Base-by-base conservation (phyloP, 2,329 filamentous ascomycete species). In the Claviceps sp. region DNA sequence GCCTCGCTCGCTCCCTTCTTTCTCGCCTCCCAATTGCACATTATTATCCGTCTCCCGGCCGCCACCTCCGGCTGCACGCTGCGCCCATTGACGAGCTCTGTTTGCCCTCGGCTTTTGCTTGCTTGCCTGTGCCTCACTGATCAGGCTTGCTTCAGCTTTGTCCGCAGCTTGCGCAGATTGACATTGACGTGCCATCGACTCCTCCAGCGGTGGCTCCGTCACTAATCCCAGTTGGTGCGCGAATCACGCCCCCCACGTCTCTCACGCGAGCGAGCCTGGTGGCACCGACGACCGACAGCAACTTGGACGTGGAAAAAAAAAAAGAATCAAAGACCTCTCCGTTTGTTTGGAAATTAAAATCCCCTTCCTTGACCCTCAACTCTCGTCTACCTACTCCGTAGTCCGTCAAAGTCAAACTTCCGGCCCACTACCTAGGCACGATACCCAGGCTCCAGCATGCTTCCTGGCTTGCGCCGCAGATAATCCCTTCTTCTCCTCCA, bases 371-470 rank as follows among this genome's bases (percentile, higher is more conserved):
- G 46, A 47, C 46, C n/a, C 20, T 37, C 42, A 37, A 42, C 20
- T 38, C 26, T 47, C 6, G n/a, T 38, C 50, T 37, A 22, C 3
- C 18, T 18, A 18, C 18, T 18, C 18, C 3, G 22, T 22, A 9
- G 24, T 37, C 47, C 30, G 26, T 26, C 41, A 43, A 43, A 30
- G 26, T 26, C 41, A 43, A 43, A 30, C 42, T 18, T 37, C 11
- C 34, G 37, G 50, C n/a, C 50, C 54, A 41, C 14, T n/a, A n/a
- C n/a, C n/a, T 38, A 45, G 44, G 50, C 47, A 43, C 34, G 38
- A 55, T 48, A 52, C 53, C 54, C 3, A 22, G 18, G 18, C 18
- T 4, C 22, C 60, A 62, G 54, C 48, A 62, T 63, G 61, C 60
- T 56, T 51, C 48, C 59, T 58, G 54, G 53, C 52, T 52, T 50